A percentile compares a stretch with the other conserved stretches of the same genome.
These are phyloP conservation scores for Acanthochlamys bracteata DNA, from an alignment of 106 monocot genomes.

Conservation along the genomic window DNA sequence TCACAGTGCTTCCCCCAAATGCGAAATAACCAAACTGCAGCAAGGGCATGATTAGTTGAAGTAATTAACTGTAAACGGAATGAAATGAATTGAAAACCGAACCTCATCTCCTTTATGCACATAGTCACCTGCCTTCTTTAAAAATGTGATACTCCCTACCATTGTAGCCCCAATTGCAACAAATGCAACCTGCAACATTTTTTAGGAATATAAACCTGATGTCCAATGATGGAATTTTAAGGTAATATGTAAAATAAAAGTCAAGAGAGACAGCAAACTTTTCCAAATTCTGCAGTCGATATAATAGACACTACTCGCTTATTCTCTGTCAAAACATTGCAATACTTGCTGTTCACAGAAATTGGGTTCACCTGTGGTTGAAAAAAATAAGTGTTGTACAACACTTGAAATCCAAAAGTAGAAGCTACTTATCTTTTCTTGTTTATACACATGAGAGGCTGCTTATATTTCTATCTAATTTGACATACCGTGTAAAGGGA, in stretches of 20 bases:
- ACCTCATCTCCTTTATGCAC: constrained; percentile 83
- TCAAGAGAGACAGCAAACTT: constrained; percentile 29
- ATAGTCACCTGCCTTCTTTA: constrained; percentile 43
- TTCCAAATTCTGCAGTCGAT: constrained; percentile 65
- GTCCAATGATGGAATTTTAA: no score
- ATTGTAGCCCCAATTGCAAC: constrained; percentile 80
- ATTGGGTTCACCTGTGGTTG: constrained; percentile 60
- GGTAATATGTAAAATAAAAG: background rate
- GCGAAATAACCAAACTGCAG: constrained; percentile 90
- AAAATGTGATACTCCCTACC: constrained; percentile 74
- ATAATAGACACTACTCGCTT: constrained; percentile 65
- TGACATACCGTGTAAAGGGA: constrained; percentile 53
- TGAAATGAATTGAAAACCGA: constrained; percentile 4
- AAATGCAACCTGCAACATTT: constrained; percentile 56
- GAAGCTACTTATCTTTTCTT: no score
- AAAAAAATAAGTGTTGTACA: no score
- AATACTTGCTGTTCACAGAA: constrained; percentile 75
- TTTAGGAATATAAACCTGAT: background rate
- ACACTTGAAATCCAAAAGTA: no score
- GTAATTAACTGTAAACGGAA: background rate
- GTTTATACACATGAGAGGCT: no score
- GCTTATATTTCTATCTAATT: no score
- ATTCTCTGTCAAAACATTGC: constrained; percentile 82
- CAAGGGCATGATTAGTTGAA: background rate
- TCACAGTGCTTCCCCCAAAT: constrained; percentile 98